These are phyloP conservation scores for Xylariaceae sp. DNA, from an alignment of 2,329 filamentous ascomycete species.

Conservation along the genomic window DNA sequence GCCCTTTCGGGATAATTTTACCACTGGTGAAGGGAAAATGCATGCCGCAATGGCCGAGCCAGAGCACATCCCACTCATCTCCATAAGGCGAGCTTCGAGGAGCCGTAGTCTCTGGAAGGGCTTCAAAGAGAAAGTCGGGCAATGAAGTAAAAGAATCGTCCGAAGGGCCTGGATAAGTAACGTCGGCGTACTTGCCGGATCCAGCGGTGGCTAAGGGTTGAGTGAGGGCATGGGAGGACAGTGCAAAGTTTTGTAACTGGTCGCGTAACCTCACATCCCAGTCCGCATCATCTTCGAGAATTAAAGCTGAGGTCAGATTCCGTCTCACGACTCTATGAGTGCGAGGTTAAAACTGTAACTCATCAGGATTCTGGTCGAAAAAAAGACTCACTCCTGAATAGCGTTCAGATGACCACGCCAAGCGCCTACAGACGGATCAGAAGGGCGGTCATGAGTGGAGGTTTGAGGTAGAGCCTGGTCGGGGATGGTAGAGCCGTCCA, in stretches of 20 bases:
- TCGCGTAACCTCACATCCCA: constrained; percentile 52
- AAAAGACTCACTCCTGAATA: constrained; percentile 19
- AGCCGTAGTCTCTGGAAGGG: constrained; percentile 4
- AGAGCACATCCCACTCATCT: constrained; percentile 59
- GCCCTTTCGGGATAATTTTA: constrained; percentile 36
- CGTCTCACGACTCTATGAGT: constrained; percentile 49
- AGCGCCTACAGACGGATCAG: constrained; percentile 23
- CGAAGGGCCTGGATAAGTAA: constrained; percentile 31
- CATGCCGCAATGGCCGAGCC: constrained; percentile 56
- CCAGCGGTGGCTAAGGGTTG: constrained; percentile 22
- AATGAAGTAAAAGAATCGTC: neutral
- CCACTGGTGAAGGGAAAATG: constrained; percentile 35
- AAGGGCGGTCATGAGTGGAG: constrained; percentile 22
- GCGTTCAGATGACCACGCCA: constrained; percentile 43
- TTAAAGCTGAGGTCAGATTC: constrained; percentile 48
- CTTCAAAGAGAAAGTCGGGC: constrained; percentile 5
- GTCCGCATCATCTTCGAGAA: constrained; percentile 55
- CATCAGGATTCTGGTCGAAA: neutral
- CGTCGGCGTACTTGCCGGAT: constrained; percentile 28
- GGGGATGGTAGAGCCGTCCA: constrained; percentile 37
- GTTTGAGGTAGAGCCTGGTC: constrained; percentile 26
- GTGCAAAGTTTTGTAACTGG: constrained; percentile 45
- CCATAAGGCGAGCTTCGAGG: constrained; percentile 42
- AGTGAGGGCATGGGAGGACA: constrained; percentile 25
- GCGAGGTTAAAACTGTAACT: neutral